Conservation (phyloP, 768 basidiomycete species). For the Leucosporidium yakuticum region DNA sequence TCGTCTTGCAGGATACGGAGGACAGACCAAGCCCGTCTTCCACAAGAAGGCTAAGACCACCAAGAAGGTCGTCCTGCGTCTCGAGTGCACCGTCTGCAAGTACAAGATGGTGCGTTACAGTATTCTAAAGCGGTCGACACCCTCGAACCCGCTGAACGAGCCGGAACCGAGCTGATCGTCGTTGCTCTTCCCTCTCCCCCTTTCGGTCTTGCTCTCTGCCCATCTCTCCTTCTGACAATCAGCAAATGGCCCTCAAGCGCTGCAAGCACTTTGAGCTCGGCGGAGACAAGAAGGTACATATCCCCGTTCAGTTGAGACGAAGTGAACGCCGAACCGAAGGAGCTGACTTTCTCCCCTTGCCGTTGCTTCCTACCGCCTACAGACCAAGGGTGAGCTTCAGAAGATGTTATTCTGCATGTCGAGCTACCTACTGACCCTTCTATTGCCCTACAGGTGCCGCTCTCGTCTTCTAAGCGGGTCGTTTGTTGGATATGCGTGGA, state of each 20-base stretch:
- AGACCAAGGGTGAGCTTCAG: too few relatives aligned
- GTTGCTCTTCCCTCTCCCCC: background rate
- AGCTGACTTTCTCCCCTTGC: background rate
- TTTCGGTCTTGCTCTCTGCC: background rate
- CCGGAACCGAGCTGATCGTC: slow-evolving; percentile 4
- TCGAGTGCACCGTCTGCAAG: slow-evolving; percentile 98
- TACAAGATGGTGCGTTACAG: slow-evolving; percentile 64
- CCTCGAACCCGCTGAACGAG: background rate
- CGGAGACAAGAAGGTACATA: slow-evolving; percentile 47
- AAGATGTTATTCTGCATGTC: background rate
- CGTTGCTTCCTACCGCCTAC: background rate
- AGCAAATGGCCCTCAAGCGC: slow-evolving; percentile 74
- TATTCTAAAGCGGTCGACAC: slow-evolving; percentile 19
- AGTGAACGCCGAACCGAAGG: too few relatives aligned
- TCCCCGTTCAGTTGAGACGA: too few relatives aligned
- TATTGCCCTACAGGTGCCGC: background rate
- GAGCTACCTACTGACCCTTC: background rate
- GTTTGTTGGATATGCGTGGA: background rate
- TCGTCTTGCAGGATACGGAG: slow-evolving; percentile 69
- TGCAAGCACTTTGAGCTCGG: slow-evolving; percentile 99
- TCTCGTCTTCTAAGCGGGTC: slow-evolving; percentile 6
- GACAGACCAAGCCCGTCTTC: slow-evolving; percentile 99
- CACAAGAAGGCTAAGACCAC: slow-evolving; percentile 97
- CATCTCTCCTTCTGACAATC: background rate
- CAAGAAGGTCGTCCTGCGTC: slow-evolving; percentile 96